Percentiles rank a stretch among this genome's conserved stretches.
These are phyloP conservation scores for Sungouiozyma ichnusensis DNA, from an alignment of 805 yeast genomes.

Conservation along the genomic window DNA sequence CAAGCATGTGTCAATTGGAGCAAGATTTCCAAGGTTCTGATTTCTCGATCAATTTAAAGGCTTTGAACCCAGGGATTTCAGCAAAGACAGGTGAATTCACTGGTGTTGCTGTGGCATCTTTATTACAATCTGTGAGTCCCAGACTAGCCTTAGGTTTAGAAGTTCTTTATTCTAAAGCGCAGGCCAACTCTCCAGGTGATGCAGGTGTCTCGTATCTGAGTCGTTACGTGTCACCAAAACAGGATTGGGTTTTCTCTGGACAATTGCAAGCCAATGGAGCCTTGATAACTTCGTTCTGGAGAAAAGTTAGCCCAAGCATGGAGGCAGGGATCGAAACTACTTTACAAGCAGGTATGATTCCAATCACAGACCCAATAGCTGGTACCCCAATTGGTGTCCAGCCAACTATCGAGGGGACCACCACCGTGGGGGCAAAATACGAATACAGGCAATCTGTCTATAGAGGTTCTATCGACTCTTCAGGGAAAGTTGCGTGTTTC, in stretches of 20 bases:
- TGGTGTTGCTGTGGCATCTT: constrained; percentile 88
- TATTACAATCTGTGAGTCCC: constrained; percentile 81
- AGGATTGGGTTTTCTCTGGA: constrained; percentile 88
- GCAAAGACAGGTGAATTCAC: constrained; percentile 53
- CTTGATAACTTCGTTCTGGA: constrained; percentile 82
- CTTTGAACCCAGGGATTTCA: constrained; percentile 66
- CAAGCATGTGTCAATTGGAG: constrained; percentile 89
- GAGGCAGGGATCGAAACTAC: constrained; percentile 92
- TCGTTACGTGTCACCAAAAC: constrained; percentile 62
- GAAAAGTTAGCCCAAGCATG: constrained; percentile 82
- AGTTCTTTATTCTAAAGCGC: constrained; percentile 67
- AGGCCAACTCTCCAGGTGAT: constrained; percentile 74
- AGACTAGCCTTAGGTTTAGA: constrained; percentile 83
- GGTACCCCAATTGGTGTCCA: constrained; percentile 75
- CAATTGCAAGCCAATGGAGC: constrained; percentile 92
- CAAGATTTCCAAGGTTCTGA: constrained; percentile 90
- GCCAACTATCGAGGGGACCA: constrained; percentile 79
- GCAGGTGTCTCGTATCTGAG: constrained; percentile 83
- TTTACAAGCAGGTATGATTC: constrained; percentile 63
- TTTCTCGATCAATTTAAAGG: constrained; percentile 78
- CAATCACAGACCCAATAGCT: constrained; percentile 63
- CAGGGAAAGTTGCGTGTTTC: constrained; percentile 83
- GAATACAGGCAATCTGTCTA: constrained; percentile 94
- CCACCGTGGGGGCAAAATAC: constrained; percentile 93
- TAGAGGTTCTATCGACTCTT: constrained; percentile 88